phyloP scores from a whole-genome alignment of 129 eudicot genomes.

The Tagetes erecta region DNA sequence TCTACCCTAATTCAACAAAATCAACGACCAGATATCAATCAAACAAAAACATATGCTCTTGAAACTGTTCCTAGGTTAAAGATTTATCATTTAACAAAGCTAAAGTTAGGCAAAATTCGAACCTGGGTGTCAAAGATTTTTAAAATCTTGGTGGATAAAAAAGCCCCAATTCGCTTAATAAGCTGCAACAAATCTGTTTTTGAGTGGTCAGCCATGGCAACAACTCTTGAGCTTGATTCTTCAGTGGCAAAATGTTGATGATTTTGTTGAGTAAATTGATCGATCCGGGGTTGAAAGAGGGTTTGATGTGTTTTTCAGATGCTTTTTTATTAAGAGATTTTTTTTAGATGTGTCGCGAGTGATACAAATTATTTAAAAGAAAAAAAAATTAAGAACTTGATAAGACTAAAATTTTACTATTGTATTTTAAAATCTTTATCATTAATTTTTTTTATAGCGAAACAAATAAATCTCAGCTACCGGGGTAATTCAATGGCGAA shows the following conservation, averaged over 20 bases:
- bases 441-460: too few species aligned
- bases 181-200: conserved; percentile 60
- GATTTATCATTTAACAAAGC: neutral
- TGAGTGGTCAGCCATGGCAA: conserved; percentile 60
- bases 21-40: neutral
- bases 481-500: too few species aligned
- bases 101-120: conserved; percentile 9
- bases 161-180: conserved; percentile 64
- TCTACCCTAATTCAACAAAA: conserved; percentile 7
- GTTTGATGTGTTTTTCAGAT: neutral
- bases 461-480: too few species aligned
- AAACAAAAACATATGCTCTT: neutral
- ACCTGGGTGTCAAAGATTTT: conserved; percentile 58
- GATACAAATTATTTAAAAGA: too few species aligned
- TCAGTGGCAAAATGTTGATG: neutral
- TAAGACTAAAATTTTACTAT: too few species aligned
- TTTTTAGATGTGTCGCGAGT: too few species aligned
- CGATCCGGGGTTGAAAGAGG: neutral
- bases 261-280: too few species aligned
- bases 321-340: too few species aligned
- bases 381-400: too few species aligned
- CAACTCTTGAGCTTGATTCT: conserved; percentile 15
- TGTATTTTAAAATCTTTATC: too few species aligned
- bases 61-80: neutral
- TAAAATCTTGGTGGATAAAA: conserved; percentile 60